Base-by-base conservation (phyloP, 148 eudicot species). In the Salicornia ramosissima region DNA sequence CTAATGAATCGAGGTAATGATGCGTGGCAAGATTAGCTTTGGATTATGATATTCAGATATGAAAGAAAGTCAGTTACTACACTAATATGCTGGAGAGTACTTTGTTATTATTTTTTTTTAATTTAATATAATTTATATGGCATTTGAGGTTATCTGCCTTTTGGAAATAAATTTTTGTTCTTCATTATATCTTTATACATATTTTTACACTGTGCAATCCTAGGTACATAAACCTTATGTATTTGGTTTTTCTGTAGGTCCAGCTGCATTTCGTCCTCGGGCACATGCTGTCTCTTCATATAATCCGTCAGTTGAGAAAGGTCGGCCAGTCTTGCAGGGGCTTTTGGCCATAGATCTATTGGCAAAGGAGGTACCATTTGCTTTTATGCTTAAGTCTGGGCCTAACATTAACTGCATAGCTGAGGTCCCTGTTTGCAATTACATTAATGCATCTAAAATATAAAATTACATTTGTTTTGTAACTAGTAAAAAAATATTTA, bases 221-320 rank as follows among this genome's bases (percentile, higher is more conserved):
- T n/a, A 49, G 24, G 14, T 11, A 60, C 62, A 56, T n/a, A 54
- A 49, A 65, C 24, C 74, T 67, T 65, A 67, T 42, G 16, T 28
- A 47, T 26, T 52, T 57, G 74, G 26, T 74, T 28, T 33, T 63
- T 25, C 67, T 81, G 64, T 75, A 95, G 99, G 99, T 76, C 99
- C 99, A 45, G 99, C 99, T 81, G 99, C 99, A 73, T 95, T 95
- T 82, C 91, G 99, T 34, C 99, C 99, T 34, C 90, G 99, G 56
- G 97, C 93, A 64, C 90, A 85, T 83, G 84, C 96, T 36, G 74
- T 88, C 67, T 74, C 86, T 72, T 74, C 80, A 60, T 95, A 95
- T 79, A 82, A 83, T 61, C 62, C 90, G 43, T 84, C 83, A 72
- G 81, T 95, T 74, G 96, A 86, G 72, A 95, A 87, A 79, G 99